A percentile compares a stretch with the other conserved stretches of the same genome.
phyloP scores from a whole-genome alignment of 1,139 yeast genomes.

The Blastobotrys indianensis region DNA sequence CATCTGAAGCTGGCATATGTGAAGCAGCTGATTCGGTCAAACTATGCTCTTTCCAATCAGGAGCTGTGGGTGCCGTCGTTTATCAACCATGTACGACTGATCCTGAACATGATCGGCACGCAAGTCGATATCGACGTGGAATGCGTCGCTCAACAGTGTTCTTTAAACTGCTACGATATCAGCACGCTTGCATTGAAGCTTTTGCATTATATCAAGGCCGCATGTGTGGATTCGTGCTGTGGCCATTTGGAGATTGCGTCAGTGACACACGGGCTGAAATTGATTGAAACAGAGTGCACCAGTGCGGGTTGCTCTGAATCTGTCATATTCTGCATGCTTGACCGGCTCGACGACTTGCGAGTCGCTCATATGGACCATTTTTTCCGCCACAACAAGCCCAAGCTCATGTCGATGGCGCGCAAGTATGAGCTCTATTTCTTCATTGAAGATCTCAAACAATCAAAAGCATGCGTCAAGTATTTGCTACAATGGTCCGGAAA shows the following conservation, averaged over 20 bases:
- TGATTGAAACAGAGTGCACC: too few species aligned
- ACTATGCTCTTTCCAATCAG: constrained; percentile 14
- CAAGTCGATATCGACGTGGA: constrained; percentile 20
- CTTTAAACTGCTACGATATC: constrained; percentile 19
- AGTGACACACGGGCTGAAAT: too few species aligned
- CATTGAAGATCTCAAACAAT: constrained; percentile 18
- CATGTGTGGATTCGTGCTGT: background rate
- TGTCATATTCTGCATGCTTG: constrained; percentile 11
- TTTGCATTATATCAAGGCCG: too few species aligned
- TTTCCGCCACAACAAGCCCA: constrained; percentile 8
- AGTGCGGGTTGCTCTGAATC: background rate
- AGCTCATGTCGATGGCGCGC: constrained; percentile 9
- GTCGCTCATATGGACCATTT: constrained; percentile 15
- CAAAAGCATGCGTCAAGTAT: constrained; percentile 16
- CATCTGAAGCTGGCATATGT: constrained; percentile 12
- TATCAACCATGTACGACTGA: constrained; percentile 17
- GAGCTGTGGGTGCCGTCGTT: constrained; percentile 23
- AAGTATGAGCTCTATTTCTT: constrained; percentile 20
- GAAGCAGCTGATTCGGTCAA: constrained; percentile 13
- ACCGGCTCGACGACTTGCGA: constrained; percentile 18
- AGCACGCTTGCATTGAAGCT: too few species aligned
- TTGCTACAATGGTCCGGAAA: constrained; percentile 18
- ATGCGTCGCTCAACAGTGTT: constrained; percentile 24
- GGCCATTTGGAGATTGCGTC: background rate
- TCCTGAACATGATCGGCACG: constrained; percentile 14